A percentile compares a stretch with the other conserved stretches of the same genome.
Evolutionary conservation across 352 stramenopile species (phyloP).

Genomic region (Phytopythium vexans): DNA sequence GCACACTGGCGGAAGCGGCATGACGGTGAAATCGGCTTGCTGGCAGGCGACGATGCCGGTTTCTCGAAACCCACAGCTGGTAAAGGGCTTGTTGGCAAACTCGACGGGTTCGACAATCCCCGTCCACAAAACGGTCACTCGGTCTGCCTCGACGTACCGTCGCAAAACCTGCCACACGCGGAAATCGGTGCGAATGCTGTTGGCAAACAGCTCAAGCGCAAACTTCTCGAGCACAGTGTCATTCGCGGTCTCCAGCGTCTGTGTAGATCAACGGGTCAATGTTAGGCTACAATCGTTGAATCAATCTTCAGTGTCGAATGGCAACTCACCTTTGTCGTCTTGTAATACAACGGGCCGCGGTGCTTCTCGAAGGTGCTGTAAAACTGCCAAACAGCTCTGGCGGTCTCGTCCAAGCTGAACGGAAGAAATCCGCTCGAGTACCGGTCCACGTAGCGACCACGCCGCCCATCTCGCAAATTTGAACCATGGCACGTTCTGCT

Average conservation of each 20-base stretch:
- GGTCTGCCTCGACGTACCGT: constrained; percentile 45
- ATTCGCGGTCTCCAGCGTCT: constrained; percentile 1
- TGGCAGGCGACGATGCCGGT: constrained; percentile 48
- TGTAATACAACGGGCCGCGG: constrained; percentile 12
- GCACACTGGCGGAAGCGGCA: too few species aligned
- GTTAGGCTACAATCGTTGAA: not conserved
- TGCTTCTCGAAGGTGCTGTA: constrained; percentile 14
- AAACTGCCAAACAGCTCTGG: constrained; percentile 11
- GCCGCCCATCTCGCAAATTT: constrained; percentile 10
- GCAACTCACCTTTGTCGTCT: constrained; percentile 11
- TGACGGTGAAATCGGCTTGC: constrained; percentile 11
- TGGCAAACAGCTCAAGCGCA: constrained; percentile 19
- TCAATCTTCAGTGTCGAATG: not conserved
- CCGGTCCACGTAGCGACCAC: constrained; percentile 15
- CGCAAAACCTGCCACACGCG: constrained; percentile 48
- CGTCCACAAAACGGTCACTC: constrained; percentile 46
- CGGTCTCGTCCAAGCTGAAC: constrained; percentile 6
- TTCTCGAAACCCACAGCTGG: constrained; percentile 17
- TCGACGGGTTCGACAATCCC: constrained; percentile 40
- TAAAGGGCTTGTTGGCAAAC: constrained; percentile 39
- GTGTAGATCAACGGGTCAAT: not conserved
- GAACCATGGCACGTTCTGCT: constrained; percentile 1
- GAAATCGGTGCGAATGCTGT: constrained; percentile 23
- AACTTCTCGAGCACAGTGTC: constrained; percentile 25
- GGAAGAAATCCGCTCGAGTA: constrained; percentile 12